Evolutionary conservation across 345 rosid genomes (phyloP), one percentile per base, ranked within the genome.

Genomic region (Sisymbrium irio): DNA sequence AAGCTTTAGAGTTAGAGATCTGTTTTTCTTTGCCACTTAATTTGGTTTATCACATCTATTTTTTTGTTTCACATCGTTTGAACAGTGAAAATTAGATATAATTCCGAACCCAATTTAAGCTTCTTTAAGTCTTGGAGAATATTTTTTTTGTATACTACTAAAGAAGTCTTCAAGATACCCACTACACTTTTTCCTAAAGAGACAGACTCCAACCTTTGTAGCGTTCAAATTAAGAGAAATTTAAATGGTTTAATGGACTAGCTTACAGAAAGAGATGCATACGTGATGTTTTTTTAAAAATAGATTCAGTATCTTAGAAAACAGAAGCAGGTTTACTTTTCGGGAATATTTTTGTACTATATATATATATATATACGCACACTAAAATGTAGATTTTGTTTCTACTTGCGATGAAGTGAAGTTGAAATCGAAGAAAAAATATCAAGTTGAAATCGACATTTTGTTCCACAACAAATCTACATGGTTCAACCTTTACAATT

Each of bases 401-500:
- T 63, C 66, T 44, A 54, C 66, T 36, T 69, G 51, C 49, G 14
- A 56, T 65, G 30, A 57, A 49, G 45, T 45, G 54, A 56, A 44
- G 60, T 14, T n/a, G 58, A 74, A 39, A 46, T 32, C 18, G 45
- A 57, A 39, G 61, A 45, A 46, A 33, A 9, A 15, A 62, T 19
- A 18, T 41, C 35, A 76, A 69, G 47, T 47, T 70, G 55, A 67
- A 68, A 63, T 55, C 28, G 33, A 69, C 35, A 69, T 44, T 61
- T 22, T 53, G 13, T 18, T 69, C 18, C 37, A 32, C 56, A 41
- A 20, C 9, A 77, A 77, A 77, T 77, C 72, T 40, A 72, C 80
- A 71, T 77, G 73, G 65, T 77, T 77, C 80, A 77, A 77, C 77
- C 67, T 65, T 77, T 65, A 65, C 47, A 22, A 58, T 65, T 65